phyloP scores from a whole-genome alignment of 768 basidiomycete genomes.

The Mycena leptocephala region DNA sequence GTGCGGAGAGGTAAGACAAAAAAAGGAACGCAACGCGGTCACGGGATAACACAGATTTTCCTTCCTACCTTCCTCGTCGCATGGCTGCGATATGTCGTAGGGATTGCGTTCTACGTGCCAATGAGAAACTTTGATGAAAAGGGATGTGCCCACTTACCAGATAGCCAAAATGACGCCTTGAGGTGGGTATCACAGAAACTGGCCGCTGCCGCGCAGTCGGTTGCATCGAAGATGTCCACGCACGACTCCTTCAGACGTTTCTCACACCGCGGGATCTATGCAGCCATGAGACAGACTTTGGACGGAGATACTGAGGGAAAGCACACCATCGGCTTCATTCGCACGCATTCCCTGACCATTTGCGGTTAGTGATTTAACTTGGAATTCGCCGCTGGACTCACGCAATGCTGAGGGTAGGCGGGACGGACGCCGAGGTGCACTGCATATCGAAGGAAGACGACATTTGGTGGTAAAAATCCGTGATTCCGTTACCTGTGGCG shows the following conservation, averaged over 20 bases:
- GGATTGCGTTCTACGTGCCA: constrained; percentile 59
- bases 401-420: constrained; percentile 55
- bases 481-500: constrained; percentile 60
- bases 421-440: constrained; percentile 60
- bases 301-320: not conserved
- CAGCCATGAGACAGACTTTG: constrained; percentile 30
- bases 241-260: constrained; percentile 71
- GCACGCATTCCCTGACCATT: constrained; percentile 53
- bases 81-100: constrained; percentile 72
- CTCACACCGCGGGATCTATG: constrained; percentile 79
- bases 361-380: not conserved
- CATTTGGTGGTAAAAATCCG: constrained; percentile 56
- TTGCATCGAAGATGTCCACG: constrained; percentile 76
- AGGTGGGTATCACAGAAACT: constrained; percentile 76
- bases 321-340: constrained; percentile 62
- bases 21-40: constrained; percentile 23
- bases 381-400: constrained; percentile 35
- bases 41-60: constrained; percentile 34
- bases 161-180: constrained; percentile 60
- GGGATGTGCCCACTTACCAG: constrained; percentile 50
- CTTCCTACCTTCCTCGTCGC: constrained; percentile 13
- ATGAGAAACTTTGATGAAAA: not conserved
- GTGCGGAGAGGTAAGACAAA: not conserved
- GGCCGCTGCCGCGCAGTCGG: constrained; percentile 78
- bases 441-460: constrained; percentile 63